These are phyloP conservation scores for Echites panduratus DNA, from an alignment of 257 asterid species.

Conservation along the genomic window DNA sequence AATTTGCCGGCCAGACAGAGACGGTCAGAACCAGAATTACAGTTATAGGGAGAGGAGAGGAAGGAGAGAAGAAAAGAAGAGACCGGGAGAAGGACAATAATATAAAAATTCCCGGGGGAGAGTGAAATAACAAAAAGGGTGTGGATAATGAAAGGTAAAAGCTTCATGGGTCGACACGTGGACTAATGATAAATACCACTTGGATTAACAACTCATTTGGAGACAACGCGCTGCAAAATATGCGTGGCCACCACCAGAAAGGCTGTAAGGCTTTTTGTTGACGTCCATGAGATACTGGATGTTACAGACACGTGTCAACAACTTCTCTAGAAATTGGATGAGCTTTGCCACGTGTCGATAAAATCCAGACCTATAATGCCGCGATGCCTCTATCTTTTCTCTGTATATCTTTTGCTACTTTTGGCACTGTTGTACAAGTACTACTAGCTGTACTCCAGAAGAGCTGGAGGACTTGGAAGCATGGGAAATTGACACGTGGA, in stretches of 20 bases:
- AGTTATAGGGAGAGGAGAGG: neutral
- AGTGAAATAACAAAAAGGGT: constrained; percentile 28
- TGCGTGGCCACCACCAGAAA: constrained; percentile 16
- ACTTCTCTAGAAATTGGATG: neutral
- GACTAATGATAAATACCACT: constrained; percentile 33
- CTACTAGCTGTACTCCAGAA: neutral
- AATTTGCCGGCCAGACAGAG: neutral
- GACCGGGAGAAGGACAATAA: neutral
- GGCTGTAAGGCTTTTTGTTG: constrained; percentile 3
- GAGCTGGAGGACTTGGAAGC: neutral
- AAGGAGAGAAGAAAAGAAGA: neutral
- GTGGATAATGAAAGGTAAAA: constrained; percentile 26
- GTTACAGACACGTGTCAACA: constrained; percentile 17
- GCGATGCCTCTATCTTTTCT: constrained; percentile 3
- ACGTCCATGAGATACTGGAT: neutral
- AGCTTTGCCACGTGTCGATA: constrained; percentile 13
- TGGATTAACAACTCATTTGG: constrained; percentile 36
- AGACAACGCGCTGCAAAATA: constrained; percentile 21
- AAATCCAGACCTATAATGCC: constrained; percentile 13
- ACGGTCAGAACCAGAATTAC: neutral
- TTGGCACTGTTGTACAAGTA: neutral
- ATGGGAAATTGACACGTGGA: neutral
- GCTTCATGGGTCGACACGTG: constrained; percentile 43
- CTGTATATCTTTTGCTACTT: neutral
- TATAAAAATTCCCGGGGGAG: neutral